Evolutionary conservation across 805 yeast genomes (phyloP).

Genomic region (Ogataea nitratoaversa): DNA sequence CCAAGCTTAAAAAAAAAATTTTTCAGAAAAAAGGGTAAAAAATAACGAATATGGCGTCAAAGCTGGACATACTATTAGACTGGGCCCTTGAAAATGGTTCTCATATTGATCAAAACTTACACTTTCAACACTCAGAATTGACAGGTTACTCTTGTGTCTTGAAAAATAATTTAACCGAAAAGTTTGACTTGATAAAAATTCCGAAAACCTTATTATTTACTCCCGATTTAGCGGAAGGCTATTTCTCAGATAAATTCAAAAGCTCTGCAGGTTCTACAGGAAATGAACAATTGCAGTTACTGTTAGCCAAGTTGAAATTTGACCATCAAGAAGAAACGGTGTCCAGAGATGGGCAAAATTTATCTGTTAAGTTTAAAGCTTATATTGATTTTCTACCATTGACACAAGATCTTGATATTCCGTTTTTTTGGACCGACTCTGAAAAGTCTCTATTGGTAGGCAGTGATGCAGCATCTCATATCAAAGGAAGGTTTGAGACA

Average conservation of each 20-base stretch:
- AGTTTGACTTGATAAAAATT: constrained; percentile 30
- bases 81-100: constrained; percentile 37
- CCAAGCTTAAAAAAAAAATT: no score
- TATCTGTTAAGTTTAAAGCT: constrained; percentile 32
- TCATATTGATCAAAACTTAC: constrained; percentile 29
- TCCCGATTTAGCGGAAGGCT: constrained; percentile 30
- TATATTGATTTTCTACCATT: constrained; percentile 51
- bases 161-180: constrained; percentile 6
- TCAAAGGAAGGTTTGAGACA: constrained; percentile 40
- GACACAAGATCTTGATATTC: no score
- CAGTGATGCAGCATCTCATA: constrained; percentile 61
- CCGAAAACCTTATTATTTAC: constrained; percentile 37
- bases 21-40: not conserved
- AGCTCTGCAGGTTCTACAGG: no score
- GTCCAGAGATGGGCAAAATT: constrained; percentile 4
- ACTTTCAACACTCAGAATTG: constrained; percentile 25
- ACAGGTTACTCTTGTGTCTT: constrained; percentile 35
- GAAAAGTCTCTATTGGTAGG: constrained; percentile 55
- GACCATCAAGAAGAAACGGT: constrained; percentile 19
- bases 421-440: constrained; percentile 58
- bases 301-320: constrained; percentile 40
- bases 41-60: not conserved
- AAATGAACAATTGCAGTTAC: constrained; percentile 35
- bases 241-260: constrained; percentile 24
- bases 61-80: not conserved